Base-by-base conservation (phyloP, 805 yeast species). In the Saturnispora galanensis region DNA sequence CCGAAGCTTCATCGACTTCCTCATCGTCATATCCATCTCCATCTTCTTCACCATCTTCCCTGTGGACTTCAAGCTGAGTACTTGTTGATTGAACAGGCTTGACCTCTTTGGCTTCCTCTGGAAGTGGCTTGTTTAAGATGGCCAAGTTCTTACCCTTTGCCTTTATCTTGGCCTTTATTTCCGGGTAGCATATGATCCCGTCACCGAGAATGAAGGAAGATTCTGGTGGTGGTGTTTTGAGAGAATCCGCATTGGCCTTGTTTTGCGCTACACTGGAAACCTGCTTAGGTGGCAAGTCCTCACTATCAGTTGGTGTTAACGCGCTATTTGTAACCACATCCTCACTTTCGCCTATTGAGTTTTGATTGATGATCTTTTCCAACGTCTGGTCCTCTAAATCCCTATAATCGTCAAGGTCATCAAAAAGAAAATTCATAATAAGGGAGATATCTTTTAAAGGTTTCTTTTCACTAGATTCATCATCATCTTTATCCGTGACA, bases 331-430 rank as follows among this genome's bases (percentile, higher is more conserved):
- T 10, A 26, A 18, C 29, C 15, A 28, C 15, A 18, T 17, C 32
- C 18, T 46, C 35, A 8, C 13, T 33, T 11, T 37, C 29, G 5
- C 2, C 16, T 13, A 17, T 21, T 30, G 38, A 34, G 10, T 52
- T 54, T 21, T 62, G 56, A n/a, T 46, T 50, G 5, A 40, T 41
- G 9, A 79, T 66, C 45, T 71, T 77, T 42, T 72, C 74, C 38
- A 65, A 50, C 0, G 79, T 74, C 48, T 76, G 79, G 15, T 67
- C 72, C 51, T 81, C 87, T 51, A 79, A 64, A 18, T 76, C 67
- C 50, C 78, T 66, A 4, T 79, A 72, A 55, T 82, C 87, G 40
- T 71, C 73, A 13, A 83, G 64, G 57, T 83, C 93, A 59, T 83
- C 90, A 41, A 71, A 74, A 55, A 83, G 52, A 51, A 83, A 83